A percentile compares a stretch with the other conserved stretches of the same genome.
These are phyloP conservation scores for Phytophthora melonis DNA, from an alignment of 352 stramenopile genomes.

Conservation along the genomic window DNA sequence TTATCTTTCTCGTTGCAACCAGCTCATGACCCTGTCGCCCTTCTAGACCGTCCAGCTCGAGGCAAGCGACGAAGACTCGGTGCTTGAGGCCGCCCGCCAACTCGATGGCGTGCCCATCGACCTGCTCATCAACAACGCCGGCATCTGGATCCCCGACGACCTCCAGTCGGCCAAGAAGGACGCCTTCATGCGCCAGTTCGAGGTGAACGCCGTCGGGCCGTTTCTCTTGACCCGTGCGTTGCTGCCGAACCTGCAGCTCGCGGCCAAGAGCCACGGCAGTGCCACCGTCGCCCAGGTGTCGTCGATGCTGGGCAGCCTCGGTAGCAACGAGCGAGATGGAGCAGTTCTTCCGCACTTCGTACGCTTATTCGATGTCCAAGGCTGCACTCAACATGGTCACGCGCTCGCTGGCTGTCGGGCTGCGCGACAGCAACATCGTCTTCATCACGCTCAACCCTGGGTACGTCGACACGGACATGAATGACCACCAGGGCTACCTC, in stretches of 20 bases:
- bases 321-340: conserved; percentile 36
- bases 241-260: conserved; percentile 50
- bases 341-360: conserved; percentile 34
- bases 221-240: conserved; percentile 63
- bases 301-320: conserved; percentile 60
- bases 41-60: conserved; percentile 59
- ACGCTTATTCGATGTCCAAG: conserved; percentile 75
- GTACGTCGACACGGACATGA: conserved; percentile 53
- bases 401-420: conserved; percentile 45
- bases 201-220: conserved; percentile 64
- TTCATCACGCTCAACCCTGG: conserved; percentile 47
- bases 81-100: conserved; percentile 45
- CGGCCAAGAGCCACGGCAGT: conserved; percentile 39
- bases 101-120: conserved; percentile 60
- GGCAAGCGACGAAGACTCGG: conserved; percentile 50
- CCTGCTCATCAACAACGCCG: conserved; percentile 71
- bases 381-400: conserved; percentile 73
- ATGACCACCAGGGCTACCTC: conserved; percentile 30
- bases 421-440: conserved; percentile 45
- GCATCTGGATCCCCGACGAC: conserved; percentile 36
- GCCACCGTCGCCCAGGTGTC: conserved; percentile 54
- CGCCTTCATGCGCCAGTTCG: conserved; percentile 58
- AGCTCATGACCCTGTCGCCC: conserved; percentile 35
- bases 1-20: neutral
- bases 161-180: conserved; percentile 48